Evolutionary conservation across 257 asterid species (phyloP).

Genomic region (Solanum pinnatisectum): DNA sequence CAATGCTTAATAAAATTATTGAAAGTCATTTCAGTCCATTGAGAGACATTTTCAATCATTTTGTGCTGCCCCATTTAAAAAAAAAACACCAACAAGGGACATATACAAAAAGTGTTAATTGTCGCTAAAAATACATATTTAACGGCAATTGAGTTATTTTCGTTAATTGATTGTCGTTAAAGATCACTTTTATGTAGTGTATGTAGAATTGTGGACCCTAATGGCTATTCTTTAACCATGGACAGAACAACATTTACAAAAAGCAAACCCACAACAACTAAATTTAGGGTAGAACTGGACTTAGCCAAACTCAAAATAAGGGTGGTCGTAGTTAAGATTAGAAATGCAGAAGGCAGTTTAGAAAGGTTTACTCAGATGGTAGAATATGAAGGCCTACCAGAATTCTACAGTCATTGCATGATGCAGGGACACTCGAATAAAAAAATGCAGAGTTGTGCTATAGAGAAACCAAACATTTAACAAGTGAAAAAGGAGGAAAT

Average conservation of each 20-base stretch:
- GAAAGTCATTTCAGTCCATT: no score
- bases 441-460: background rate
- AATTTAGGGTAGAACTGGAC: background rate
- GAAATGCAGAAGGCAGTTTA: background rate
- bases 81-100: no score
- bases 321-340: background rate
- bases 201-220: background rate
- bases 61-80: no score
- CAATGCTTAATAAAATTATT: no score
- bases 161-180: no score
- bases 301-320: background rate
- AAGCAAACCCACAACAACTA: background rate
- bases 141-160: no score
- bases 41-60: no score
- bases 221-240: background rate
- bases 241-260: background rate
- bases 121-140: no score
- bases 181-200: no score
- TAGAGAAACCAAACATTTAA: background rate
- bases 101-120: no score
- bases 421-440: background rate
- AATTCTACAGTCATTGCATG: background rate
- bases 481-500: background rate
- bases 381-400: background rate
- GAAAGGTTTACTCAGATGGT: background rate